A percentile compares a stretch with the other conserved stretches of the same genome.
These are phyloP conservation scores for Pleurotus platypus DNA, from an alignment of 768 basidiomycete genomes.

Conservation along the genomic window DNA sequence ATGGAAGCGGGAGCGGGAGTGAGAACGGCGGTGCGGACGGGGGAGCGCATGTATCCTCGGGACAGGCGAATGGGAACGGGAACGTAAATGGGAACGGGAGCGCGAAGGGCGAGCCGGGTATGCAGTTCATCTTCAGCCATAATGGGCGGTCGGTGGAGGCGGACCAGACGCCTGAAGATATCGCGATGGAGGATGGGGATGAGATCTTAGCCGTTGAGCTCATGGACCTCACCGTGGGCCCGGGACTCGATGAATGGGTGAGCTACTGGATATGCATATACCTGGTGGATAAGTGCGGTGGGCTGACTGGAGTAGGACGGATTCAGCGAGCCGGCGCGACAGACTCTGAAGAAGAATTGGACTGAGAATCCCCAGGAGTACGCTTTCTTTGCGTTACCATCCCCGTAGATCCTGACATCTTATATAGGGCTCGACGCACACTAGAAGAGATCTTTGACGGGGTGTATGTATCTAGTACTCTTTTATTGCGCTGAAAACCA, in stretches of 20 bases:
- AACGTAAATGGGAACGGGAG: slow-evolving; percentile 17
- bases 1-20: slow-evolving; percentile 19
- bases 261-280: slow-evolving; percentile 17
- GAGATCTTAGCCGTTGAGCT: slow-evolving; percentile 87
- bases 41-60: slow-evolving; percentile 20
- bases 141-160: slow-evolving; percentile 76
- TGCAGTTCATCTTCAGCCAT: slow-evolving; percentile 86
- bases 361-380: slow-evolving; percentile 72
- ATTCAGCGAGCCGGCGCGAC: slow-evolving; percentile 56
- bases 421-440: slow-evolving; percentile 61
- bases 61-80: slow-evolving; percentile 43
- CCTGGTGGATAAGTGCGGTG: not conserved
- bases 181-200: slow-evolving; percentile 84
- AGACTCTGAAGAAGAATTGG: slow-evolving; percentile 82
- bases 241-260: slow-evolving; percentile 61
- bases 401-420: slow-evolving; percentile 2
- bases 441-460: slow-evolving; percentile 83
- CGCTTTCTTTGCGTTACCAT: not conserved
- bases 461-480: slow-evolving; percentile 49
- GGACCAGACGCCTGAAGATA: slow-evolving; percentile 83
- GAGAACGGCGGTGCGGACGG: slow-evolving; percentile 19
- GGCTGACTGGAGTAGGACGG: slow-evolving; percentile 46
- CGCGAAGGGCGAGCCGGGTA: slow-evolving; percentile 44
- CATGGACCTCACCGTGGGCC: slow-evolving; percentile 82
- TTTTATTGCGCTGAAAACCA: not conserved